Base-by-base conservation (phyloP, 495 filamentous ascomycete species). In the Aspergillus conjunctus region DNA sequence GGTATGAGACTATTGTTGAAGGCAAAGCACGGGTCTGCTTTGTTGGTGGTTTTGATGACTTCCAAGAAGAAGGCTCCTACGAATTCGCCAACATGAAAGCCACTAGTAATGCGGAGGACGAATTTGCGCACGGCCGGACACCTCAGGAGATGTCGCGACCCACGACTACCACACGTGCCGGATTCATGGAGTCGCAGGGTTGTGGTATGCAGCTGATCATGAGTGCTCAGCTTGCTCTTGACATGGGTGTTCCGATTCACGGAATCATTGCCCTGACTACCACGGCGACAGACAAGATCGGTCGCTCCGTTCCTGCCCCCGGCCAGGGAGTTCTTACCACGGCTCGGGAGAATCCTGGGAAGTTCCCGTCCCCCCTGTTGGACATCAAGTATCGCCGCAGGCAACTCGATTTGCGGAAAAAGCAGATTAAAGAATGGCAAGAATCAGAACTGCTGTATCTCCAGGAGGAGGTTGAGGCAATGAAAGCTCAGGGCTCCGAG, bases 61-160 rank as follows among this genome's bases (percentile, higher is more conserved):
- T 99, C 83, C 92, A 95, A 65, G 94, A 99, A 77, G 94, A 99
- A 78, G 94, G 95, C 53, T 97, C 94, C 5, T 98, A 97, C 66
- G 94, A 99, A 75, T 99, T 99, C 71, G 94, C 94, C 81, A 99
- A 99, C 79, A 99, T 99, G 94, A 95, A 96, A 76, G 94, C 94
- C 33, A 99, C 94, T 45, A 96, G 91, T 82, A 99, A 97, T 66
- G 91, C 93, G 22, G 88, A 96, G 54, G 92, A 97, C 61, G 94
- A 98, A 69, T 90, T 98, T 67, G 92, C 90, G 7, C 93, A 97
- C 66, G 94, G 94, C 34, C 90, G 94, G 63, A 97, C 94, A 34
- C 95, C 94, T 0, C 86, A 86, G 70, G 94, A 99, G 78, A 99
- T 99, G 94, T 99, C 94, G 0, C 86, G 94, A 46, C 94, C 94